Conservation (phyloP, 2,329 filamentous ascomycete genomes). For the Chrysoporthe austroafricana region DNA sequence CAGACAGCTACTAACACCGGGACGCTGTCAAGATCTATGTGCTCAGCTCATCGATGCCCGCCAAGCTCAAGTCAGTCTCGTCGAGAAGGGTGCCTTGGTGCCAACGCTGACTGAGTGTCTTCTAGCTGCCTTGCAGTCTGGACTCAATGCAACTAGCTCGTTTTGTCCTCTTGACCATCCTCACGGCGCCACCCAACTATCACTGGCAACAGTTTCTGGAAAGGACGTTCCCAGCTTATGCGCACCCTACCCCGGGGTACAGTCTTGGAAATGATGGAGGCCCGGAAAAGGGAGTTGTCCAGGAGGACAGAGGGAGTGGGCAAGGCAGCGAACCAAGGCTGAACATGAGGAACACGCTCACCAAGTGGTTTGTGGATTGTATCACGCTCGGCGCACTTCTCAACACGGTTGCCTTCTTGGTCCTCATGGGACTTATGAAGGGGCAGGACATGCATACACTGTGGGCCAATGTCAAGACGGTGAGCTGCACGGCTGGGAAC, state of each 20-base stretch:
- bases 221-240: conserved; percentile 54
- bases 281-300: conserved; percentile 19
- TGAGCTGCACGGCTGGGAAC: conserved; percentile 27
- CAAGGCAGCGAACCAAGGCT: conserved; percentile 38
- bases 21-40: conserved; percentile 38
- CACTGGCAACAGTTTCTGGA: conserved; percentile 62
- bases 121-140: conserved; percentile 45
- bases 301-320: neutral
- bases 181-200: conserved; percentile 61
- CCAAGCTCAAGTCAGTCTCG: conserved; percentile 43
- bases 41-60: conserved; percentile 59
- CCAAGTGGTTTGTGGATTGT: conserved; percentile 56
- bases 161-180: conserved; percentile 56
- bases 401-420: conserved; percentile 51
- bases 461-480: conserved; percentile 43
- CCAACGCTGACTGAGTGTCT: conserved; percentile 1
- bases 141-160: conserved; percentile 54
- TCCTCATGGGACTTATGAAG: conserved; percentile 53
- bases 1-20: neutral
- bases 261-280: conserved; percentile 29
- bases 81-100: conserved; percentile 7
- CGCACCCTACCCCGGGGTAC: conserved; percentile 14
- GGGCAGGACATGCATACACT: conserved; percentile 43
- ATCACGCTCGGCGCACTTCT: conserved; percentile 51
- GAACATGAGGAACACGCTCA: conserved; percentile 47